Evolutionary conservation across 305 asterid species (phyloP), one percentile per base, ranked within the genome.

Genomic region (Fraxinus xanthoxyloides): DNA sequence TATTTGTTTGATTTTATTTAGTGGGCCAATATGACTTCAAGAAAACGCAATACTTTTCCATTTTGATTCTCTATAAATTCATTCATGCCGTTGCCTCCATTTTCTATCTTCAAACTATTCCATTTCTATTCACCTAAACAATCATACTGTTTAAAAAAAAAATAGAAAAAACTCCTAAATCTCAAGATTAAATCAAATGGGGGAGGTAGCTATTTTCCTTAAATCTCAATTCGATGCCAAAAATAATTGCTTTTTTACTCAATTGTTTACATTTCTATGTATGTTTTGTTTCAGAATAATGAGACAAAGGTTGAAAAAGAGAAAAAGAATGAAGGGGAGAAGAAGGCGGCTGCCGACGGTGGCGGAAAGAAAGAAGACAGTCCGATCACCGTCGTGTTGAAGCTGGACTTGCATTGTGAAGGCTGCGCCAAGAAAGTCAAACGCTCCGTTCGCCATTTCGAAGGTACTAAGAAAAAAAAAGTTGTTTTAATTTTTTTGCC

Each of bases 341-440:
- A 90, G 89, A 91, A 90, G 82, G 79, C 85, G 67, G 81, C 75
- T 75, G 86, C 56, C 0, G 93, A 79, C 9, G 85, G 75, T 38
- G 95, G 85, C 24, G 93, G 73, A 8, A 83, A 87, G 83, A 88
- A 86, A 84, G 90, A 79, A 2, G 92, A 32, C 31, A 89, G 79
- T 4, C 78, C 91, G 5, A 51, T 81, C 82, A 32, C 88, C 82
- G 92, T 87, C 84, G 92, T 92, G 36, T 75, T 93, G 88, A 93
- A 93, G 86, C 80, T 93, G 77, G 98, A 94, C 79, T 94, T 94
- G 85, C 98, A 94, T 91, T 94, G 98, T 87, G 96, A 91, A 83
- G 97, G 97, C 59, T 94, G 98, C 79, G 96, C 98, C 34, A 91
- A 90, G 83, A 94, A 94, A 89, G 97, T 94, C 95, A 89, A 88